These are phyloP conservation scores for Trichosanthes truncata DNA, from an alignment of 306 rosid genomes.

Conservation along the genomic window DNA sequence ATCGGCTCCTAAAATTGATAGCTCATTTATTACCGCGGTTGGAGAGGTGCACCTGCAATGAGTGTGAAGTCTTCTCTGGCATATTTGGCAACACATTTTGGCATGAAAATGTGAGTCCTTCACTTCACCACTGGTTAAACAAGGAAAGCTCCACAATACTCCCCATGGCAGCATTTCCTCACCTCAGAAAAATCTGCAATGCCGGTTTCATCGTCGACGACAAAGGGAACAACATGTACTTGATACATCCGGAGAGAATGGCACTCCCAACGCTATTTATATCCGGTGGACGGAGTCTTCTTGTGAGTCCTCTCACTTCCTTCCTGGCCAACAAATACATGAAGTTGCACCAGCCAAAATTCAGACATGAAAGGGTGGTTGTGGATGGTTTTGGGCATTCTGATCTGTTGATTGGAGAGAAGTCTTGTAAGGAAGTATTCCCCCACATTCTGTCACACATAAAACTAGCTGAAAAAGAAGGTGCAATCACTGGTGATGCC, in stretches of 20 bases:
- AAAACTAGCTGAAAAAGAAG: conserved; percentile 1
- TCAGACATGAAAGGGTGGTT: conserved; percentile 21
- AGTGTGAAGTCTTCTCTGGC: conserved; percentile 26
- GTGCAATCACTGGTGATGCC: neutral
- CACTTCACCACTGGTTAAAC: conserved; percentile 22
- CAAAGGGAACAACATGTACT: conserved; percentile 16
- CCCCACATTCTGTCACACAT: conserved; percentile 21
- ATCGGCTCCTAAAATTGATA: conserved; percentile 16
- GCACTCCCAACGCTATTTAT: conserved; percentile 20
- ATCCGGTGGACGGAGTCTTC: conserved; percentile 18
- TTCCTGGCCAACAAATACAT: conserved; percentile 27
- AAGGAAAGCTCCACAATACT: conserved; percentile 16
- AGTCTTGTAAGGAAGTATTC: conserved; percentile 19
- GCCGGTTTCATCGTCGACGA: conserved; percentile 18
- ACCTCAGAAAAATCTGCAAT: conserved; percentile 22
- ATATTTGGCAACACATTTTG: conserved; percentile 25
- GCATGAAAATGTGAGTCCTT: conserved; percentile 19
- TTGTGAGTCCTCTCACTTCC: conserved; percentile 20
- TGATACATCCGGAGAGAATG: conserved; percentile 28
- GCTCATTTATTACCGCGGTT: conserved; percentile 16
- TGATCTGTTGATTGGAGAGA: conserved; percentile 26
- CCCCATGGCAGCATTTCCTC: conserved; percentile 27
- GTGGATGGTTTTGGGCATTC: conserved; percentile 30
- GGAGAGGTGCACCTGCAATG: conserved; percentile 26
- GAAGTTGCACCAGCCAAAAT: conserved; percentile 27